Evolutionary conservation across 1,284 basidiomycete species (phyloP), one percentile per base, ranked within the genome.

Genomic region (Cerioporus squamosus): DNA sequence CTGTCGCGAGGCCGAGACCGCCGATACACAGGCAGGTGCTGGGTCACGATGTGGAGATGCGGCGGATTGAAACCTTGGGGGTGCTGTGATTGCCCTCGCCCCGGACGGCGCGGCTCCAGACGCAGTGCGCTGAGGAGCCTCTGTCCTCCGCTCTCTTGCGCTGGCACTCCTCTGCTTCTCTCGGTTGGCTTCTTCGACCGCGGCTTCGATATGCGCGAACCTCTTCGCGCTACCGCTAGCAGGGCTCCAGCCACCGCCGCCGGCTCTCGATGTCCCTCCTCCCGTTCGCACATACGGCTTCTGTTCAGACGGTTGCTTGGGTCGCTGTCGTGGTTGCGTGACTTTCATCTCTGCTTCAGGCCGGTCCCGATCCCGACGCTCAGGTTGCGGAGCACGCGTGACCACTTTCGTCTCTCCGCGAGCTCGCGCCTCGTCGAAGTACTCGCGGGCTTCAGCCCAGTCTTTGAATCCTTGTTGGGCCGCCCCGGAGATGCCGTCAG

Each of bases 401-500:
- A 70, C 60, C 4, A 23, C 51, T 46, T 51, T 57, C 3, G 67
- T 62, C 44, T 44, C 65, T 52, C 58, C 76, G 56, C 60, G 67
- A 52, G 45, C 57, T 48, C 17, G 39, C 26, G 74, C 78, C n/a
- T 68, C 71, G 18, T 72, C 59, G 66, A 79, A 86, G n/a, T 68
- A 74, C 8, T 62, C 65, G 24, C 51, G 26, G 1, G 84, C 85
- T 58, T 82, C 77, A n/a, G 68, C 73, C 55, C 73, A 62, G 3
- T 77, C 75, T 4, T 51, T 22, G 64, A 79, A 86, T 31, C 79
- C 74, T 53, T 83, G 74, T 57, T 75, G 66, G 2, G 79, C 63
- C 0, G 80, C 61, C 17, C 77, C 77, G 17, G 80, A 69, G 5
- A 85, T 73, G 3, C 74, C 71, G 51, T 57, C 69, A 10, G 79